Evolutionary conservation across 768 basidiomycete genomes (phyloP), one percentile per base, ranked within the genome.

Genomic region (Trametes gibbosa): DNA sequence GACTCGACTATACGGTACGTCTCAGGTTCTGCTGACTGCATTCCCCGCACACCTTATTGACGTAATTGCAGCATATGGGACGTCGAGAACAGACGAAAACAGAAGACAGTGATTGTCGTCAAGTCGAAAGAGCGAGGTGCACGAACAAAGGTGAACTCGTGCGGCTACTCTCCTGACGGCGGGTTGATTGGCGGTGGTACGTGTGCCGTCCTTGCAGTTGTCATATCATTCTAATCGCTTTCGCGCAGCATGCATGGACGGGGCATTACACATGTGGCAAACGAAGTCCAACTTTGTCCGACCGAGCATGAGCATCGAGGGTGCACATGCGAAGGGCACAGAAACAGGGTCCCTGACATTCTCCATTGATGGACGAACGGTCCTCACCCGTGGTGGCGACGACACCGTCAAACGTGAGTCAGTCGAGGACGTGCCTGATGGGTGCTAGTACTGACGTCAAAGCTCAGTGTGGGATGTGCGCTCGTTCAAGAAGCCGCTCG

Each of bases 111-210:
- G 42, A 96, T 99, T 66, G 95, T 98, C 16, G 93, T 96, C 67
- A 96, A 95, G 75, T 94, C 91, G 9, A 98, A 95, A 70, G 95
- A 98, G 65, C 80, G 95, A 57, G 97, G 97, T 32, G 88, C 92
- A 16, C 83, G 95, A 63, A 98, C 97, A 5, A 95, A 94, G 72
- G 87, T 99, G 6, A 90, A 88, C 3, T 71, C 87, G 10, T 96
- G 94, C 69, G 83, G 83, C 16, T 99, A 94, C 76, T 94, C 92
- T 43, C 81, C 80, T 23, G 95, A 99, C 74, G 96, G 91, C n/a
- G 86, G 81, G 61, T 74, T 89, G 65, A 94, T 99, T 64, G 89
- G 89, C 51, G 96, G 90, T 70, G 90, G 95, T 95, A 67, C 50
- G 83, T 69, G 72, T 40, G 17, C 34, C 69, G 35, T 19, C 5